Base-by-base conservation (phyloP, 2,329 filamentous ascomycete species). In the Aureobasidium lini region DNA sequence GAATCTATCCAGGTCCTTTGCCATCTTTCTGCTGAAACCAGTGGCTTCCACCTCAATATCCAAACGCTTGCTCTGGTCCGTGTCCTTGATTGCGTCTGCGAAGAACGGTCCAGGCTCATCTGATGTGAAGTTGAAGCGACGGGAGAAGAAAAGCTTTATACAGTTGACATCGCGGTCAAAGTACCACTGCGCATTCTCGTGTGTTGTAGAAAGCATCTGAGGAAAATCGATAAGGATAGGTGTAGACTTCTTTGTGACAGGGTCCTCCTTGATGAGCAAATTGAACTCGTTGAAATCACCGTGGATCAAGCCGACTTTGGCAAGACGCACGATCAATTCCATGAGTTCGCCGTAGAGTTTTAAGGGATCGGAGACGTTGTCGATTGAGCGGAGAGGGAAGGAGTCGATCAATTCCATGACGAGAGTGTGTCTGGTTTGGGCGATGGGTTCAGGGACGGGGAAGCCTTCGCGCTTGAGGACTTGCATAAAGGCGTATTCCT, bases 211-310 rank as follows among this genome's bases (percentile, higher is more conserved):
- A 2, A 99, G 85, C 88, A 96, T 97, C 71, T 99, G 94, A 0
- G 94, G 94, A 70, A 99, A 99, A 76, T 99, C 95, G 67, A 99
- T 99, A 47, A 99, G 77, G 57, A 96, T 84, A 0, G 94, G 94
- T 6, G 84, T 84, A 6, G 62, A 42, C 15, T 32, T 59, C n/a
- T 58, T 58, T 10, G 42, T 53, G 16, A 52, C 62, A 23, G 37
- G 50, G 49, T 79, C 84, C 72, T 97, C 93, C 70, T 94, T 90
- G 71, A 99, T 86, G 36, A 99, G 78, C 64, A 99, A 93, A 72
- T 99, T 99, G 81, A 99, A 99, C 73, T 99, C 95, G 77, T 99
- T 99, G 78, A 95, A 99, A 72, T 99, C 94, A 63, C 94, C 94
- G 71, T 99, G 94, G 62, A 99, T 99, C 49, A 99, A 78, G 6